These are phyloP conservation scores for Symbiodinium natans DNA, from an alignment of 73 alveolate genomes.

Conservation along the genomic window DNA sequence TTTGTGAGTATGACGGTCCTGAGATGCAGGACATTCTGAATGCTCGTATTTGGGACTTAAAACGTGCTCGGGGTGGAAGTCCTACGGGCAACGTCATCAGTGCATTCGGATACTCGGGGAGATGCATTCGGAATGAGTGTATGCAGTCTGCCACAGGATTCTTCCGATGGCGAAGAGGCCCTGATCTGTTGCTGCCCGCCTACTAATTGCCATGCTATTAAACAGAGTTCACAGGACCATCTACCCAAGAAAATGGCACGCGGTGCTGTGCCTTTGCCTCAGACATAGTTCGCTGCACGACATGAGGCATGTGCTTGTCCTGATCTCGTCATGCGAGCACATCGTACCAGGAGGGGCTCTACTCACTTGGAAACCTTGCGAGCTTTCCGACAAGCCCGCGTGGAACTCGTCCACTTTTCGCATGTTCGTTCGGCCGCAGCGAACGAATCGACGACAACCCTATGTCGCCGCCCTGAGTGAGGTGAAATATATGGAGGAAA, in stretches of 20 bases:
- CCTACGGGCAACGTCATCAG: no score
- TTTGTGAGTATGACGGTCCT: slow-evolving; percentile 51
- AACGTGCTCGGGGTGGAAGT: no score
- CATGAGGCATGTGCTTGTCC: not conserved
- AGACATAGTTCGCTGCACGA: not conserved
- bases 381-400: slow-evolving; percentile 65
- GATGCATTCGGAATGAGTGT: not conserved
- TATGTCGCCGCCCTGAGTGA: not conserved
- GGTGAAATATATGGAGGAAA: slow-evolving; percentile 79
- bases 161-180: not conserved
- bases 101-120: not conserved
- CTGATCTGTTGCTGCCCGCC: no score
- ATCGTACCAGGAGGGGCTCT: slow-evolving; percentile 45
- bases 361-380: slow-evolving; percentile 55
- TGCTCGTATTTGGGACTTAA: no score
- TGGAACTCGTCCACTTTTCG: not conserved
- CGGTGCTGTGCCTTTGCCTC: slow-evolving; percentile 46
- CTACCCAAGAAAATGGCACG: slow-evolving; percentile 78
- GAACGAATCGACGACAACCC: not conserved
- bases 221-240: slow-evolving; percentile 37
- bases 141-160: not conserved
- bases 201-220: not conserved
- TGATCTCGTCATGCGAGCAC: not conserved
- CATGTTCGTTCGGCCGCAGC: not conserved
- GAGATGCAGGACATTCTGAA: not conserved